Base-by-base conservation (phyloP, 208 protist genomes). In the Wallacemonas rigidus region DNA sequence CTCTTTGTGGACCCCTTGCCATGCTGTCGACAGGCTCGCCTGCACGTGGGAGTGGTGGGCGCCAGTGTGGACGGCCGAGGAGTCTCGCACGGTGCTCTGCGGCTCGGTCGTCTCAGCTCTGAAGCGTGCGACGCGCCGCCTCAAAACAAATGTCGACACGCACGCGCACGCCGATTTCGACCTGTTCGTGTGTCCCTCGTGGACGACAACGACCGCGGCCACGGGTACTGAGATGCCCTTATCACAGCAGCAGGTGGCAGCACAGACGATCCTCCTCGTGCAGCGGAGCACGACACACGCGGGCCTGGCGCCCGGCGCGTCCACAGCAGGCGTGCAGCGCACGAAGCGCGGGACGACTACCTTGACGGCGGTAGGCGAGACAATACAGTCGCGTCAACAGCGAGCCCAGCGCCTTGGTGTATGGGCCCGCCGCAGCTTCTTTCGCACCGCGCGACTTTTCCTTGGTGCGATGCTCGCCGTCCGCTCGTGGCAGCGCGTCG, bases 21-120 rank as follows among this genome's bases (percentile, higher is more conserved):
- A 14, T 53, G 53, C 36, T 15, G 39, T 43, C 44, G 38, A 36
- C 12, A 45, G 15, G 48, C 56, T 58, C 43, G 78, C 80, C 6
- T 88, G 81, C 12, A 26, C 86, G 48, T 85, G 88, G 45, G 90
- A 95, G 77, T 72, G 74, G 55, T 95, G 90, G 90, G 65, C 72
- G 55, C 54, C 65, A 40, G 63, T 26, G 2, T 50, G n/a, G 43
- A 41, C 40, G n/a, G 39, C 7, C 40, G 12, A 39, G 53, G 51
- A 54, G 60, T 47, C 53, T 48, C 36, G 6, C 72, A 55, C 53
- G 54, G 53, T 53, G 61, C 26, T 50, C 38, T 11, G 35, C 8
- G 39, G 47, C 8, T 53, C 43, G 8, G 9, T 15, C 53, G 36
- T 53, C 15, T 47, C 9, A 26, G 60, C 60, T 4, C 41, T 65